These are phyloP conservation scores for Leishmania lainsoni DNA, from an alignment of 208 protist species.

Conservation along the genomic window DNA sequence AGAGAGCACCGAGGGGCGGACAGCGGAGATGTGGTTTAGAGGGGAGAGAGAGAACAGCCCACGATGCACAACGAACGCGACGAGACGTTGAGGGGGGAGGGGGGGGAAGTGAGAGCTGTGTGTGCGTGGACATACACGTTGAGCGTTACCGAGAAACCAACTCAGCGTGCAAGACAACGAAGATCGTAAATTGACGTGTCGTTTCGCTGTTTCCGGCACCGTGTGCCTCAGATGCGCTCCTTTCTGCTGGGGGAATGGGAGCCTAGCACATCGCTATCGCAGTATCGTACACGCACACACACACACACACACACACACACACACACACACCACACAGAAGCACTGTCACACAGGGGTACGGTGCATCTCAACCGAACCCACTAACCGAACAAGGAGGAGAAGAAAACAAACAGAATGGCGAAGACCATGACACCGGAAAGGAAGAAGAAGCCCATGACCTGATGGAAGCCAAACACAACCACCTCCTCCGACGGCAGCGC, in stretches of 20 bases:
- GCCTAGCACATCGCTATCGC: background rate
- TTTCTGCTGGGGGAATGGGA: background rate
- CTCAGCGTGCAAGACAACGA: background rate
- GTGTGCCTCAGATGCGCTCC: background rate
- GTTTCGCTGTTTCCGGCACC: background rate
- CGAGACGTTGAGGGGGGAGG: too few relatives aligned
- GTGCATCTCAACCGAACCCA: background rate
- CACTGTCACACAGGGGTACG: too few relatives aligned
- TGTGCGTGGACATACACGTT: background rate
- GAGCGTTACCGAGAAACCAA: background rate
- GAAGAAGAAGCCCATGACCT: conserved; percentile 45
- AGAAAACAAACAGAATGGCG: conserved; percentile 38
- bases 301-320: too few relatives aligned
- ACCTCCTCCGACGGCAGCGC: conserved; percentile 58
- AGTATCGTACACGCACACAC: too few relatives aligned
- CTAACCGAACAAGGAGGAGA: conserved; percentile 42
- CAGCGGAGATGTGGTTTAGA: background rate
- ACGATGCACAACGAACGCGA: background rate
- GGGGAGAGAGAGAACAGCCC: background rate
- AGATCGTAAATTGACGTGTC: background rate
- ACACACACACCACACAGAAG: too few relatives aligned
- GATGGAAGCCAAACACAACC: conserved; percentile 60
- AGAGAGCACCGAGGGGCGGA: background rate
- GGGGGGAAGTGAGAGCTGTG: too few relatives aligned
- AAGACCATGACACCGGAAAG: conserved; percentile 38